phyloP scores from a whole-genome alignment of 345 rosid genomes.

The Citrus glauca region DNA sequence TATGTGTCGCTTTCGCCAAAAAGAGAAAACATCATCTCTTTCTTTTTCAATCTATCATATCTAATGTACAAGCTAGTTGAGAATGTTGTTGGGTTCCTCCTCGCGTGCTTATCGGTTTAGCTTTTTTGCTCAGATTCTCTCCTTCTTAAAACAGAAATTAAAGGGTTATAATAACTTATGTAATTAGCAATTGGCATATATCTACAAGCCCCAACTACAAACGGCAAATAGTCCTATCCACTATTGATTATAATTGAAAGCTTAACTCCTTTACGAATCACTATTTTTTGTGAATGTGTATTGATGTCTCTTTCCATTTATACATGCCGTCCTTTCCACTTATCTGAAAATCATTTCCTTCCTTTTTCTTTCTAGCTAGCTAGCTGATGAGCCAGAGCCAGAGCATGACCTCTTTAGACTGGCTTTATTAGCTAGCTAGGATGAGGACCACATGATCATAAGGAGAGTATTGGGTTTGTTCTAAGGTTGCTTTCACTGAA shows the following conservation, averaged over 20 bases:
- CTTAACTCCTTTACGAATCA: conserved; percentile 10
- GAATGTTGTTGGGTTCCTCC: conserved; percentile 32
- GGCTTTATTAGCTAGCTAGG: conserved; percentile 28
- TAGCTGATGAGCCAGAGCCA: conserved; percentile 24
- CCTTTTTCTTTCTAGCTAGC: conserved; percentile 24
- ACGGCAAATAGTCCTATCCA: conserved; percentile 20
- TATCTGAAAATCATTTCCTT: not conserved
- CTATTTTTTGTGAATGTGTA: conserved; percentile 17
- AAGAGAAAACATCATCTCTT: conserved; percentile 28
- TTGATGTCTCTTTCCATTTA: conserved; percentile 49
- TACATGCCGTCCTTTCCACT: conserved; percentile 65
- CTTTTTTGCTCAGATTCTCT: conserved; percentile 29
- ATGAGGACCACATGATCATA: conserved; percentile 73
- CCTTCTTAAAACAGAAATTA: not conserved
- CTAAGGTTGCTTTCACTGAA: conserved; percentile 70
- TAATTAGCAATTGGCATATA: conserved; percentile 5
- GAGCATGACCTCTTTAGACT: conserved; percentile 32
- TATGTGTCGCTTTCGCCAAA: conserved; percentile 53
- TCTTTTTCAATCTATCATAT: conserved; percentile 1
- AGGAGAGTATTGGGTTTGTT: conserved; percentile 39
- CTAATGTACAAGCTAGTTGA: not conserved
- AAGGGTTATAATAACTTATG: not conserved
- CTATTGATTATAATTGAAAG: conserved; percentile 20
- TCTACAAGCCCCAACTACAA: conserved; percentile 8
- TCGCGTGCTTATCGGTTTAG: conserved; percentile 62